phyloP scores from a whole-genome alignment of 306 rosid species.

The Citrullus mucosospermus region DNA sequence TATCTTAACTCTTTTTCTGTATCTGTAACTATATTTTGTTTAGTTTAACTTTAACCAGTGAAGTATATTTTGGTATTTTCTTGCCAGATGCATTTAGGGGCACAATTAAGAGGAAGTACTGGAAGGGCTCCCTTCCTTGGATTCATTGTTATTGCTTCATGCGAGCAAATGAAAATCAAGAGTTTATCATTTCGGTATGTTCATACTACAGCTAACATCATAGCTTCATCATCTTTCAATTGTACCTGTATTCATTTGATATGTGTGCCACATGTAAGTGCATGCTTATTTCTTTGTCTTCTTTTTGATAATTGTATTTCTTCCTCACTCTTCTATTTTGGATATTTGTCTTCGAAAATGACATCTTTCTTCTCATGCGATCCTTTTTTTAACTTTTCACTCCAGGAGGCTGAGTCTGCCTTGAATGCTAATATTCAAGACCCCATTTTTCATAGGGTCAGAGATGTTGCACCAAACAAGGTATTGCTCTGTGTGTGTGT shows the following conservation, averaged over 20 bases:
- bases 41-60: neutral
- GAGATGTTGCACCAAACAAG: constrained; percentile 98
- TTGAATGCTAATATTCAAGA: constrained; percentile 48
- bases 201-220: constrained; percentile 4
- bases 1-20: neutral
- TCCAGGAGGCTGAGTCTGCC: constrained; percentile 82
- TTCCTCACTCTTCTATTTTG: neutral
- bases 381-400: neutral
- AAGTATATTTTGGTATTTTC: neutral
- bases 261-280: neutral
- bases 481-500: constrained; percentile 14
- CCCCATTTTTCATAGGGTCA: constrained; percentile 61
- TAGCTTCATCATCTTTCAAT: neutral
- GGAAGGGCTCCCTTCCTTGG: constrained; percentile 78
- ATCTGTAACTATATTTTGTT: neutral
- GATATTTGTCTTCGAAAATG: neutral
- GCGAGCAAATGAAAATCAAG: constrained; percentile 64
- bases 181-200: constrained; percentile 59
- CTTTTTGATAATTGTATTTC: neutral
- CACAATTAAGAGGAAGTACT: constrained; percentile 41
- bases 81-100: constrained; percentile 65
- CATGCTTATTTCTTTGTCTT: neutral
- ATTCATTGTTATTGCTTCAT: constrained; percentile 93
- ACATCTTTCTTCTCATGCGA: neutral
- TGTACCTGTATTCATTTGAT: neutral